Conservation (phyloP, 768 basidiomycete genomes). For the Boletus subparvulus region DNA sequence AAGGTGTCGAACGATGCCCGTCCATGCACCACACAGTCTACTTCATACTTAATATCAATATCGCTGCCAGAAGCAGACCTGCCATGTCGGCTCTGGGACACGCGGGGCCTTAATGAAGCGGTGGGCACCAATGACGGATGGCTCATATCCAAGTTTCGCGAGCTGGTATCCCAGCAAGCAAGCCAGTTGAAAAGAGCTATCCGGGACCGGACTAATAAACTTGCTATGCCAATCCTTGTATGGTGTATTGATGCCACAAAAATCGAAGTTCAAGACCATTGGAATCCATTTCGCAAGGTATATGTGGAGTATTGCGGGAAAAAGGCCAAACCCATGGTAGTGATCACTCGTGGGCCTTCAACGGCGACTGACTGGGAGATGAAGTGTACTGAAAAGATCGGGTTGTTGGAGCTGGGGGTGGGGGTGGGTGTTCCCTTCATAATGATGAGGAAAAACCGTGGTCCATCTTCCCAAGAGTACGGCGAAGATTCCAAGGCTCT, state of each 20-base stretch:
- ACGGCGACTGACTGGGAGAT: conserved; percentile 5
- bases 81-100: conserved; percentile 26
- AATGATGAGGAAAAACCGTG: conserved; percentile 10
- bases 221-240: conserved; percentile 16
- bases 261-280: conserved; percentile 11
- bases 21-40: conserved; percentile 19
- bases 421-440: conserved; percentile 2
- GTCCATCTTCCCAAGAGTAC: conserved; percentile 9
- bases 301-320: conserved; percentile 24
- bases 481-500: conserved; percentile 17
- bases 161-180: conserved; percentile 9
- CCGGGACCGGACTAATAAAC: conserved; percentile 2
- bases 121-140: conserved; percentile 3
- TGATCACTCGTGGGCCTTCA: conserved; percentile 15
- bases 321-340: conserved; percentile 21
- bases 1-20: conserved; percentile 17
- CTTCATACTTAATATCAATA: background rate
- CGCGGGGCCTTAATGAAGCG: conserved; percentile 26
- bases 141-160: conserved; percentile 14
- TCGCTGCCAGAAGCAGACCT: background rate
- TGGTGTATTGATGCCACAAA: conserved; percentile 29
- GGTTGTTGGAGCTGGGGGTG: conserved; percentile 9
- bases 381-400: conserved; percentile 15
- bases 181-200: conserved; percentile 20
- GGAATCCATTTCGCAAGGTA: conserved; percentile 23